phyloP scores from a whole-genome alignment of 1,284 basidiomycete species.

The Rhodotorula mucilaginosa region DNA sequence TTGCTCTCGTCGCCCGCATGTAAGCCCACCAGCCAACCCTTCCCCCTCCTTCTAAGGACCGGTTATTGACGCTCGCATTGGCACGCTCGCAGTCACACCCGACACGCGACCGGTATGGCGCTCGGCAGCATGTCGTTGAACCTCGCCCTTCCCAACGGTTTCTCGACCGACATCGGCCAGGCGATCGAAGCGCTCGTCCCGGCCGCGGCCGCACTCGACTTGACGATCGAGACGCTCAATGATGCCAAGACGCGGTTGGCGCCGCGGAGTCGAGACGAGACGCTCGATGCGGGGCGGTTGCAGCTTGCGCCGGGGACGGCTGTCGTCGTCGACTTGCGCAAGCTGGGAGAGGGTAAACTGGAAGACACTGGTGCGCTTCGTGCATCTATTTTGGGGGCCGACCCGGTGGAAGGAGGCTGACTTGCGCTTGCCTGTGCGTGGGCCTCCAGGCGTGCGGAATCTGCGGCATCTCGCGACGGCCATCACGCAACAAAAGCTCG shows the following conservation, averaged over 20 bases:
- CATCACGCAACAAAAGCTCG: slow-evolving; percentile 66
- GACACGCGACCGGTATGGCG: slow-evolving; percentile 61
- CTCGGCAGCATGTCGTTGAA: slow-evolving; percentile 65
- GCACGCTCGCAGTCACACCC: slow-evolving; percentile 59
- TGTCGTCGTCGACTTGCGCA: slow-evolving; percentile 58
- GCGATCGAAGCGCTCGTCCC: slow-evolving; percentile 55
- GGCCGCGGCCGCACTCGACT: slow-evolving; percentile 58
- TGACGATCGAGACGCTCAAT: slow-evolving; percentile 57
- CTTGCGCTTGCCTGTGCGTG: background rate
- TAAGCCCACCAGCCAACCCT: slow-evolving; percentile 50
- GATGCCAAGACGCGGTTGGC: slow-evolving; percentile 48
- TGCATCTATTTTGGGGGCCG: no score
- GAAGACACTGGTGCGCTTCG: slow-evolving; percentile 35
- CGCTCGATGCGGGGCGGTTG: slow-evolving; percentile 68
- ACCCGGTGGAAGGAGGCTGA: background rate
- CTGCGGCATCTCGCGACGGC: slow-evolving; percentile 66
- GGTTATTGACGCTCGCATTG: background rate
- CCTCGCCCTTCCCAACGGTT: slow-evolving; percentile 59
- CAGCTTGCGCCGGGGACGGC: slow-evolving; percentile 67
- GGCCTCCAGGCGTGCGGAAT: slow-evolving; percentile 61
- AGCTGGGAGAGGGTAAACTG: slow-evolving; percentile 41
- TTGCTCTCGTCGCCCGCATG: slow-evolving; percentile 66
- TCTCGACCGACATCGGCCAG: slow-evolving; percentile 55
- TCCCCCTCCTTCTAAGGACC: background rate
- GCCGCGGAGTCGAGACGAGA: slow-evolving; percentile 66